phyloP scores from a whole-genome alignment of 345 rosid genomes.

The Euphorbia peplus region DNA sequence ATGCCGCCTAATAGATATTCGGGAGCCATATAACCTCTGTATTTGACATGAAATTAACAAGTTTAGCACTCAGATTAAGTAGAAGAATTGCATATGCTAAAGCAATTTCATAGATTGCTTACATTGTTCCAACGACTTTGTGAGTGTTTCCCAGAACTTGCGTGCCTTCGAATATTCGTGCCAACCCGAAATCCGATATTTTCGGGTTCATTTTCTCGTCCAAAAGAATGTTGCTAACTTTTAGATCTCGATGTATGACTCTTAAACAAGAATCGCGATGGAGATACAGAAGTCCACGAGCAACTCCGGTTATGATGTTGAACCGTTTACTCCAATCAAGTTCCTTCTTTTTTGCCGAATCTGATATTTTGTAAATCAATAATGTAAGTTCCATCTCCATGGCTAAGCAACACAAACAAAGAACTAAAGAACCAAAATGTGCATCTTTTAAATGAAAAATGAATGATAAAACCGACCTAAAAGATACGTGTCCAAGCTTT shows the following conservation, averaged over 20 bases:
- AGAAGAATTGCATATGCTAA: neutral
- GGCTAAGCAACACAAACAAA: neutral
- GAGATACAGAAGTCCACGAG: constrained; percentile 20
- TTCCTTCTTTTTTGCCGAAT: constrained; percentile 15
- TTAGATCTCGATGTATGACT: constrained; percentile 16
- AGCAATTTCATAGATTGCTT: neutral
- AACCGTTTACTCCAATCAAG: constrained; percentile 19
- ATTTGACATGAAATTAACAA: neutral
- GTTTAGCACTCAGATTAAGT: neutral
- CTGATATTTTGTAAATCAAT: neutral
- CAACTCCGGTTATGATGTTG: constrained; percentile 16
- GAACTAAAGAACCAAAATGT: neutral
- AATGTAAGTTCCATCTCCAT: neutral
- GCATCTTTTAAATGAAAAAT: neutral
- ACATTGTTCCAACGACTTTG: constrained; percentile 22
- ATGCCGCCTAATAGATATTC: constrained; percentile 12
- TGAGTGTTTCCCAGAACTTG: constrained; percentile 12
- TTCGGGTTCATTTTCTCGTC: constrained; percentile 25
- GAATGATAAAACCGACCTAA: constrained; percentile 26
- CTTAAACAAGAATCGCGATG: constrained; percentile 18
- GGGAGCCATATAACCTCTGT: constrained; percentile 15
- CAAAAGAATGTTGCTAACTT: constrained; percentile 23
- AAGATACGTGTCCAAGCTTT: constrained; percentile 20
- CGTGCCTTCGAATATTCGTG: constrained; percentile 24
- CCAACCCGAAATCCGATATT: constrained; percentile 31